A percentile compares a stretch with the other conserved stretches of the same genome.
These are phyloP conservation scores for Hyphodiscus hymeniophilus DNA, from an alignment of 495 filamentous ascomycete species.

Conservation along the genomic window DNA sequence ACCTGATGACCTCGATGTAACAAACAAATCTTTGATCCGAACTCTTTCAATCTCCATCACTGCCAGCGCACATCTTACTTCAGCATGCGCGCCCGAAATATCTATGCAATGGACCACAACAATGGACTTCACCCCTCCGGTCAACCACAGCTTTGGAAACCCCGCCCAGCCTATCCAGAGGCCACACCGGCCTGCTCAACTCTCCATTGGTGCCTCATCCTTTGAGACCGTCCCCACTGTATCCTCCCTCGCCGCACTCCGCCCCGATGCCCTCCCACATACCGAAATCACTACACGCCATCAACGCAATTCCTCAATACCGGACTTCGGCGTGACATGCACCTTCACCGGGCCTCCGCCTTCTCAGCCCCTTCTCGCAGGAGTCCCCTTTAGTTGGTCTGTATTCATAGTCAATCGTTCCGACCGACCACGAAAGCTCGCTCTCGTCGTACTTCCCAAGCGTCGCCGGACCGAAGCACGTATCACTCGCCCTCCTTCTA, in stretches of 20 bases:
- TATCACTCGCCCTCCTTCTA: conserved; percentile 46
- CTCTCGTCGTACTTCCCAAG: conserved; percentile 70
- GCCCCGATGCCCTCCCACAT: conserved; percentile 45
- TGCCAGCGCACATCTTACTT: conserved; percentile 53
- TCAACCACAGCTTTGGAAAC: conserved; percentile 43
- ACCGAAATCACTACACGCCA: conserved; percentile 37
- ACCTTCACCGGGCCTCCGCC: conserved; percentile 58
- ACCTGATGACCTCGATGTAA: conserved; percentile 51
- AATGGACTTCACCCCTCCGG: conserved; percentile 72
- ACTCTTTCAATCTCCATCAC: conserved; percentile 53
- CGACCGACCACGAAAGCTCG: conserved; percentile 58
- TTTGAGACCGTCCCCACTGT: conserved; percentile 27
- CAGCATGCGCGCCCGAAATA: conserved; percentile 63
- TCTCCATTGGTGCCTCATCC: conserved; percentile 38
- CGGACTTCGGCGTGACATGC: conserved; percentile 64
- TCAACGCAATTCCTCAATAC: conserved; percentile 40
- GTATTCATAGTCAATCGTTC: conserved; percentile 82
- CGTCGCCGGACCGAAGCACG: conserved; percentile 60
- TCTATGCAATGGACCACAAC: conserved; percentile 73
- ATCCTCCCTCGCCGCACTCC: conserved; percentile 33
- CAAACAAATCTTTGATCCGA: conserved; percentile 33
- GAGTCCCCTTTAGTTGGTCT: conserved; percentile 75
- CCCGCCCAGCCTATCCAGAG: conserved; percentile 54
- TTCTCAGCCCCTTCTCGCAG: conserved; percentile 47
- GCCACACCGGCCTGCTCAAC: conserved; percentile 53